Percentiles rank a stretch among this genome's conserved stretches.
phyloP scores from a whole-genome alignment of 2,329 filamentous ascomycete genomes.

The Aphanocladium album region DNA sequence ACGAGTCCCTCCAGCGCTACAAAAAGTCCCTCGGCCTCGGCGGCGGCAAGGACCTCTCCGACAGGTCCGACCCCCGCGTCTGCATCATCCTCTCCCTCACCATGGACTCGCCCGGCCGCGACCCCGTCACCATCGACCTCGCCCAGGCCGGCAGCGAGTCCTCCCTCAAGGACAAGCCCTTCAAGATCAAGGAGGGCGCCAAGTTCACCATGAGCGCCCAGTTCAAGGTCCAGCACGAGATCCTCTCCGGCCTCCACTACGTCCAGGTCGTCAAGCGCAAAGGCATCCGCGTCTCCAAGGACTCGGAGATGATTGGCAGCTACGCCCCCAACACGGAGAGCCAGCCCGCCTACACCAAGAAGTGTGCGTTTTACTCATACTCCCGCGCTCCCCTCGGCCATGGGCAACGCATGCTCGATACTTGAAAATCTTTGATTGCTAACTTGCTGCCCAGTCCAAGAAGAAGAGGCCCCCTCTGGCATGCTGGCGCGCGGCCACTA shows the following conservation, averaged over 20 bases:
- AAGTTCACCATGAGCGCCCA: constrained; percentile 90
- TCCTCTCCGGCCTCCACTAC: constrained; percentile 92
- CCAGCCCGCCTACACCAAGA: constrained; percentile 81
- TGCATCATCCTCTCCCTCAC: constrained; percentile 91
- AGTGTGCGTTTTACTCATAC: constrained; percentile 58
- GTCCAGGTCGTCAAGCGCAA: constrained; percentile 90
- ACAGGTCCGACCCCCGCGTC: constrained; percentile 77
- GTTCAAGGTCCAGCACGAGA: constrained; percentile 96
- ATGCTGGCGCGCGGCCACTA: constrained; percentile 90
- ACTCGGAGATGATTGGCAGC: constrained; percentile 97
- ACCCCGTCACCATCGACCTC: constrained; percentile 85
- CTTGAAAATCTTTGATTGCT: too few species aligned
- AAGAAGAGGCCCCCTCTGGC: constrained; percentile 87
- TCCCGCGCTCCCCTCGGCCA: too few species aligned
- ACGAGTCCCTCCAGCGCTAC: constrained; percentile 95
- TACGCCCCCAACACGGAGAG: constrained; percentile 90
- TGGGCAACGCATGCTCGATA: too few species aligned
- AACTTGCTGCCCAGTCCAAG: constrained; percentile 68
- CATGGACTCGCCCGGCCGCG: constrained; percentile 77
- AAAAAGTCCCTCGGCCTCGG: constrained; percentile 91
- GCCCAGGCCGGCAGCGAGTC: constrained; percentile 66
- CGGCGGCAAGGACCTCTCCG: constrained; percentile 64
- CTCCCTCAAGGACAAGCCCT: constrained; percentile 83
- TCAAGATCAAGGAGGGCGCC: constrained; percentile 94
- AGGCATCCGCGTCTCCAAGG: constrained; percentile 82